Base-by-base conservation (phyloP, 2,329 filamentous ascomycete species). In the Phialocephala subalpina region DNA sequence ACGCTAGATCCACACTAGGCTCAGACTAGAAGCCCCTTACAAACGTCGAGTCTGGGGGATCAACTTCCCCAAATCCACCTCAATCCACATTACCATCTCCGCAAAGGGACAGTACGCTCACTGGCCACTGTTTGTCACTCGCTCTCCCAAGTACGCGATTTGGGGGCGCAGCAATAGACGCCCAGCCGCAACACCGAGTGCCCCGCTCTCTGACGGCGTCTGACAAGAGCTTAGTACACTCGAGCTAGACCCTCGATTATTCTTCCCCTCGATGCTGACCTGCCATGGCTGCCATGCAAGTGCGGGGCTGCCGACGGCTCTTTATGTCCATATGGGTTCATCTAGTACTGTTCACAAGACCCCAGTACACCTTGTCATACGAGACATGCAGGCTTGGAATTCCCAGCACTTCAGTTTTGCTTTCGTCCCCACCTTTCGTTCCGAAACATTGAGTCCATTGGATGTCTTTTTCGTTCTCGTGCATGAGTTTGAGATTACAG, bases 141-240 rank as follows among this genome's bases (percentile, higher is more conserved):
- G 3, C 14, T 14, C 12, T 42, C 6, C 22, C 4, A 27, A 11
- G 25, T 35, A 27, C 57, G 25, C n/a, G n/a, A 35, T 47, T 38
- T 16, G 58, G 29, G 29, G 58, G 58, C 58, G 58, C 58, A 60
- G 58, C 58, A 35, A 18, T 16, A 58, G 36, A 25, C 57, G 58
- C 29, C 58, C 45, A 61, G 27, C 58, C 45, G 45, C 29, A 52
- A 16, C 29, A 20, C 58, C 58, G 45, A 61, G n/a, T 29, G 12
- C n/a, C 20, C 45, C 58, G 58, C 42, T 61, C 16, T 25, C 14
- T 40, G 22, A 53, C 58, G 42, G 45, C 14, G 57, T 47, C 57
- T 45, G 57, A 59, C 57, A 59, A 59, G 57, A 27, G 12, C 36
- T 38, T 45, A n/a, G 42, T 53, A 45, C 45, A 25, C 38, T 40